phyloP scores from a whole-genome alignment of 345 rosid genomes.

The Eucalyptus pauciflora region DNA sequence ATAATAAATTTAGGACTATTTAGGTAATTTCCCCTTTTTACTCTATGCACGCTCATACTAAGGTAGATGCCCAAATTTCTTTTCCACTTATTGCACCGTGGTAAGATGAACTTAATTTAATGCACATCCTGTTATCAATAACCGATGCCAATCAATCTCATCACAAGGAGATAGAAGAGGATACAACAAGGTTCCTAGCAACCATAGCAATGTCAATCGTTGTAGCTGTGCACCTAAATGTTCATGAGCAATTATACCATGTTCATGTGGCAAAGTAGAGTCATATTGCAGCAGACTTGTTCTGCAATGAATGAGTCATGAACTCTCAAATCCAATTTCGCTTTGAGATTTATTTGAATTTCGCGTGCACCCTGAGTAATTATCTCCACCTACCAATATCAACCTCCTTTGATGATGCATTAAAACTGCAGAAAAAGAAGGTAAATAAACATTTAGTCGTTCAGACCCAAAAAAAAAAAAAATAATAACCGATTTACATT shows the following conservation, averaged over 20 bases:
- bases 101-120: background rate
- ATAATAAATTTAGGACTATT: background rate
- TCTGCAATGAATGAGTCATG: background rate
- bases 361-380: background rate
- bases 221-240: background rate
- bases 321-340: background rate
- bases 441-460: background rate
- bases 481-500: background rate
- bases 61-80: background rate
- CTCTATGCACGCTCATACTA: accelerated
- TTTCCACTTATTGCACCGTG: background rate
- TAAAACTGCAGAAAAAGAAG: background rate
- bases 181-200: background rate
- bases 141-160: background rate
- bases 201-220: background rate
- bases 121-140: background rate
- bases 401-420: background rate
- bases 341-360: background rate
- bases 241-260: background rate
- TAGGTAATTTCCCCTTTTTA: background rate
- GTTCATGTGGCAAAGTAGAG: background rate
- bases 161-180: background rate
- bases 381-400: background rate
- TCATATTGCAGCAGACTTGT: accelerated
- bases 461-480: too few relatives aligned